A percentile compares a stretch with the other conserved stretches of the same genome.
These are phyloP conservation scores for Solanum bukasovii DNA, from an alignment of 257 asterid genomes.

Conservation along the genomic window DNA sequence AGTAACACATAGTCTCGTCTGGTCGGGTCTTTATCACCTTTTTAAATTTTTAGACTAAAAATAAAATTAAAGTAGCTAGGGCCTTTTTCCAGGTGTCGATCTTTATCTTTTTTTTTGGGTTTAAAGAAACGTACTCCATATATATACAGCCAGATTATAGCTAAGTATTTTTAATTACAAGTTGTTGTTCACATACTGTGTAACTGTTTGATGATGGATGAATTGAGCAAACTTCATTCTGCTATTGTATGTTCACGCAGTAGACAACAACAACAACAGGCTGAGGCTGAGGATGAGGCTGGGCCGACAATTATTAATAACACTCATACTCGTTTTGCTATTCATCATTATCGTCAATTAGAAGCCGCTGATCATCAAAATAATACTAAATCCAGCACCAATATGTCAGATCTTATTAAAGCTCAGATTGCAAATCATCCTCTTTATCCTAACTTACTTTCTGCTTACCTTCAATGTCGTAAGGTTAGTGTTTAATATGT, in stretches of 20 bases:
- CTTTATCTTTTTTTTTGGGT: not conserved
- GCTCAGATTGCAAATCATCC: constrained; percentile 81
- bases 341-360: not conserved
- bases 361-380: not conserved
- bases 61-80: not conserved
- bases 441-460: constrained; percentile 60
- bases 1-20: not conserved
- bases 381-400: not conserved
- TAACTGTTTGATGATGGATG: constrained; percentile 20
- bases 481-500: constrained; percentile 29
- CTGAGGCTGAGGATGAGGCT: not conserved
- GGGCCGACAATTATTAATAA: not conserved
- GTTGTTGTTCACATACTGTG: not conserved
- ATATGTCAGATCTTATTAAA: constrained; percentile 45
- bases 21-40: not conserved
- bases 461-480: constrained; percentile 62
- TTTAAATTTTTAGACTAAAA: too few species aligned
- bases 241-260: constrained; percentile 19
- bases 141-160: not conserved
- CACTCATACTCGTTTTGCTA: not conserved
- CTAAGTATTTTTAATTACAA: not conserved
- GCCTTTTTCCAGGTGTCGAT: not conserved
- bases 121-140: not conserved
- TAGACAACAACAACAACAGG: not conserved
- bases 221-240: constrained; percentile 36